Evolutionary conservation across 495 filamentous ascomycete genomes (phyloP).

Genomic region (Poronia punctata): DNA sequence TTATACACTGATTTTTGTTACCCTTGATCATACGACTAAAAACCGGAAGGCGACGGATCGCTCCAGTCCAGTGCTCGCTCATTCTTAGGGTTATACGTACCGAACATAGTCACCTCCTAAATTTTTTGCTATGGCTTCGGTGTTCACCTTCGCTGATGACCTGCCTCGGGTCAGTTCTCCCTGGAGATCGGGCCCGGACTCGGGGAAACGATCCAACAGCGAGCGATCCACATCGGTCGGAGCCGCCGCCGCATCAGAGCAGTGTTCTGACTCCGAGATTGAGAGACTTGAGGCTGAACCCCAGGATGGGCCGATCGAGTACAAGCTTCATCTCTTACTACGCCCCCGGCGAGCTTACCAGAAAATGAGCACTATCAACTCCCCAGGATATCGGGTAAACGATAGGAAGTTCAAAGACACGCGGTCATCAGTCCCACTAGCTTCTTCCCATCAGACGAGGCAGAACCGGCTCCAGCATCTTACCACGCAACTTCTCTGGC

Average conservation of each 20-base stretch:
- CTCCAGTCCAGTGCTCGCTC: background rate
- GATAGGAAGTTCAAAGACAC: conserved; percentile 54
- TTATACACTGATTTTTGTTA: background rate
- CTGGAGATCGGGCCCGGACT: conserved; percentile 57
- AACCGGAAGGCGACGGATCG: background rate
- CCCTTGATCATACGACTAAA: background rate
- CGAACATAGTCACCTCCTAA: background rate
- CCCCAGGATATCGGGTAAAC: conserved; percentile 50
- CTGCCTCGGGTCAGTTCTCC: conserved; percentile 83
- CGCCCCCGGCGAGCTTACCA: conserved; percentile 68
- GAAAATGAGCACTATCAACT: conserved; percentile 41
- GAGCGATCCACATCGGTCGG: conserved; percentile 24
- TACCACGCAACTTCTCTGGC: conserved; percentile 92
- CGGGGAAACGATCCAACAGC: conserved; percentile 22
- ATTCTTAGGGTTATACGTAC: background rate
- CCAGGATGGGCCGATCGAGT: conserved; percentile 89
- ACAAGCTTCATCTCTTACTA: conserved; percentile 90
- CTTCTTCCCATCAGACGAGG: conserved; percentile 52
- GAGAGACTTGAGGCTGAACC: conserved; percentile 82
- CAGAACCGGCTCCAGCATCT: conserved; percentile 83
- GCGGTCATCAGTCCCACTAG: conserved; percentile 37
- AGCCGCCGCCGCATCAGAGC: conserved; percentile 35
- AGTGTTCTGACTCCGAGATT: conserved; percentile 63
- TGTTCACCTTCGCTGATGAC: conserved; percentile 90
- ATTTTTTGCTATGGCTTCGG: conserved; percentile 75